Evolutionary conservation across 2,329 filamentous ascomycete species (phyloP).

Genomic region (Fusarium sp.): DNA sequence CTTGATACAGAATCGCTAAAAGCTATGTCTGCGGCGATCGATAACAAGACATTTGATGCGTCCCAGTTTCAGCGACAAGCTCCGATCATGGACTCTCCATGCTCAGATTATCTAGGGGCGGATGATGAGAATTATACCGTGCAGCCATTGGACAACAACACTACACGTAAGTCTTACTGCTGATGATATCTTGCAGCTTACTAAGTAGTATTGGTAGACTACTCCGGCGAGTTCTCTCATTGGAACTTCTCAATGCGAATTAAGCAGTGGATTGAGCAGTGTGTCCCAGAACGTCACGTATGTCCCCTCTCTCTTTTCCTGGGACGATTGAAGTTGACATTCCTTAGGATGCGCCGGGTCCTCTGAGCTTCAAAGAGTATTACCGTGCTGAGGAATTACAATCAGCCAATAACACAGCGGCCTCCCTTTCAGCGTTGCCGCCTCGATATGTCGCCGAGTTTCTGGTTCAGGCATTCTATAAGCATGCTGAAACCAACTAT

Average conservation of each 20-base stretch:
- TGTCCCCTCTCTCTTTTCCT: constrained; percentile 8
- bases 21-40: constrained; percentile 56
- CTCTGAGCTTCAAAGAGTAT: constrained; percentile 53
- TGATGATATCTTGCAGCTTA: constrained; percentile 1
- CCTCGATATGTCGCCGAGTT: constrained; percentile 61
- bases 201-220: constrained; percentile 51
- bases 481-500: constrained; percentile 61
- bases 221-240: constrained; percentile 64
- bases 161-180: constrained; percentile 51
- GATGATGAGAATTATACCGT: constrained; percentile 56
- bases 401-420: constrained; percentile 53
- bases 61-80: constrained; percentile 35
- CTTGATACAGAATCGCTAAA: constrained; percentile 50
- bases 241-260: constrained; percentile 65
- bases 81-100: constrained; percentile 37
- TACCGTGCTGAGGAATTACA: constrained; percentile 60
- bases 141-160: constrained; percentile 55
- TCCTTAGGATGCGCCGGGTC: constrained; percentile 44
- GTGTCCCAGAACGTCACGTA: constrained; percentile 49
- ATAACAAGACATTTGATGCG: constrained; percentile 47
- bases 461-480: constrained; percentile 59
- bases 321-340: neutral
- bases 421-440: constrained; percentile 55
- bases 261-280: constrained; percentile 61
- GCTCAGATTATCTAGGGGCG: constrained; percentile 43